Base-by-base conservation (phyloP, 768 basidiomycete species). In the Mycena amicta region DNA sequence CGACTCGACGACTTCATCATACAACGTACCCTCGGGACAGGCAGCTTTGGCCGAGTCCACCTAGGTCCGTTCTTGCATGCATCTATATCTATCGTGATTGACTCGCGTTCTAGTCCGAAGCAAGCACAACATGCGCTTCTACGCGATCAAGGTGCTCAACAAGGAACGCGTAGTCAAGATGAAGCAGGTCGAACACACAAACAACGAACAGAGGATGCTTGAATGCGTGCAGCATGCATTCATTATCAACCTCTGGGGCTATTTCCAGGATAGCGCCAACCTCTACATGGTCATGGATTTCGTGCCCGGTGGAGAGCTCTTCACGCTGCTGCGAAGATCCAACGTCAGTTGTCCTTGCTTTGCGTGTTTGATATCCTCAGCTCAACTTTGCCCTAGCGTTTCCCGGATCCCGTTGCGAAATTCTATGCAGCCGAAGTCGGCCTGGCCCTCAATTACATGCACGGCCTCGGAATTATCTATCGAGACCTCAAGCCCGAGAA, bases 281-380 rank as follows among this genome's bases (percentile, higher is more conserved):
- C 81, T 98, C 15, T 99, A 98, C 79, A 96, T 99, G 93, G 90
- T 98, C 55, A 92, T 98, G 86, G 95, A 89, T 77, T 98, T 92
- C 72, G 93, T 93, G 2, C 92, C 95, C 3, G 97, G 97, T 6
- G 97, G 97, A 16, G 97, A 99, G 71, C 82, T 99, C 4, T 99
- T 98, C 72, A 95, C 94, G 15, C 85, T 98, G 53, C 74, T 98
- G 60, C 84, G 95, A 63, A 83, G 94, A 75, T 94, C 93, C 50
- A 93, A 92, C 70, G 93, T 94, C 43, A 64, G 86, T 77, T n/a
- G 54, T 54, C 62, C 41, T 52, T 55, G 43, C 67, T 5, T 58
- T 45, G 29, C 66, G 40, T 45, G 23, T 28, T 27, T 55, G 15
- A 59, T 20, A 59, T 67, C n/a, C 53, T 23, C 27, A 46, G 45